Percentiles rank a stretch among this genome's conserved stretches.
Evolutionary conservation across 805 yeast genomes (phyloP).

Genomic region (Saturnispora bothae): DNA sequence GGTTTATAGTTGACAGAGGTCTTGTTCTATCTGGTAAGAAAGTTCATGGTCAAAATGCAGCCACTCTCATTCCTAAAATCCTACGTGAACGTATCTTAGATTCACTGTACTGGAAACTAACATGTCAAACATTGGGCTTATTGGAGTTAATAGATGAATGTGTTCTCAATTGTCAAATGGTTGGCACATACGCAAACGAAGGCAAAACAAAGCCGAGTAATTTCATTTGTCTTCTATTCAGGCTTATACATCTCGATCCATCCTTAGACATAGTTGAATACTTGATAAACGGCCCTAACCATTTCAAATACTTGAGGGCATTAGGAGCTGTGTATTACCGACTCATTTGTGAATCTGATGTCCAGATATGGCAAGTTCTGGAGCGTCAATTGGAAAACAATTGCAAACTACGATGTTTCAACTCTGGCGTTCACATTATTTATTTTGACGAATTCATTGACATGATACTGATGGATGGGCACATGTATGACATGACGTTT

Average conservation of each 20-base stretch:
- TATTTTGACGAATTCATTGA: slow-evolving; percentile 74
- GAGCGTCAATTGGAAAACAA: slow-evolving; percentile 54
- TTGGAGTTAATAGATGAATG: slow-evolving; percentile 37
- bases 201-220: slow-evolving; percentile 51
- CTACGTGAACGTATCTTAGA: slow-evolving; percentile 46
- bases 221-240: slow-evolving; percentile 66
- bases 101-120: slow-evolving; percentile 46
- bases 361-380: slow-evolving; percentile 22
- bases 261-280: slow-evolving; percentile 41
- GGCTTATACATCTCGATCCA: slow-evolving; percentile 72
- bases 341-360: slow-evolving; percentile 26
- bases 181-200: slow-evolving; percentile 35
- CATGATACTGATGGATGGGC: slow-evolving; percentile 39
- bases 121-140: slow-evolving; percentile 38
- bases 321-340: slow-evolving; percentile 58
- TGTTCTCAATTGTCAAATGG: slow-evolving; percentile 26
- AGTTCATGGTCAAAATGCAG: slow-evolving; percentile 38
- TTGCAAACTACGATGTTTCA: slow-evolving; percentile 50
- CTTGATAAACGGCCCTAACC: slow-evolving; percentile 43
- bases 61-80: slow-evolving; percentile 46
- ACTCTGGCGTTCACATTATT: slow-evolving; percentile 30
- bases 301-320: slow-evolving; percentile 71
- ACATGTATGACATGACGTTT: slow-evolving; percentile 64
- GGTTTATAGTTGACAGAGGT: slow-evolving; percentile 28
- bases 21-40: slow-evolving; percentile 19